These are phyloP conservation scores for Vigna reflexopilosa DNA, from an alignment of 306 rosid species.

Conservation along the genomic window DNA sequence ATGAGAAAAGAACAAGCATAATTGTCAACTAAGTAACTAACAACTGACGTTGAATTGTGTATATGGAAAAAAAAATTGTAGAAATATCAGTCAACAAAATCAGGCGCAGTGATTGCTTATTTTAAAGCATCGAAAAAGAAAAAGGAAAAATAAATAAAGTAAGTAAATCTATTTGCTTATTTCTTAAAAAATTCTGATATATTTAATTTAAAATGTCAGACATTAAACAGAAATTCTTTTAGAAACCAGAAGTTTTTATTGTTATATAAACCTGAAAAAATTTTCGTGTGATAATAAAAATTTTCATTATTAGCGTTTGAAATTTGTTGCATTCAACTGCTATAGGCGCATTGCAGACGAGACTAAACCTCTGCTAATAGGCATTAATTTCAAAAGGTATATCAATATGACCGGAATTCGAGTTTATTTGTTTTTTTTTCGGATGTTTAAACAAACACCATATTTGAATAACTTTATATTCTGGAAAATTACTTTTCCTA, in stretches of 20 bases:
- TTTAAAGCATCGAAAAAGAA: not conserved
- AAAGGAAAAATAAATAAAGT: not conserved
- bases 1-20: not conserved
- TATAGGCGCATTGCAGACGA: too few species aligned
- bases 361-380: too few species aligned
- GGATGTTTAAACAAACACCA: too few species aligned
- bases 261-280: too few species aligned
- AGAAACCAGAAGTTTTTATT: not conserved
- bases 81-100: constrained; percentile 56
- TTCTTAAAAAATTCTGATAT: not conserved
- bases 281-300: too few species aligned
- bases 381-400: too few species aligned
- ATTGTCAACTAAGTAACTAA: constrained; percentile 44
- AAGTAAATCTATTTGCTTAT: too few species aligned
- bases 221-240: not conserved
- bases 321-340: too few species aligned
- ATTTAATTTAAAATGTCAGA: not conserved
- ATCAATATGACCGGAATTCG: too few species aligned
- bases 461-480: too few species aligned
- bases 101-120: constrained; percentile 33
- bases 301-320: not conserved
- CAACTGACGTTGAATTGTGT: constrained; percentile 34
- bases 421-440: too few species aligned
- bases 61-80: constrained; percentile 8
- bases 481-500: too few species aligned